Evolutionary conservation across 2,329 filamentous ascomycete species (phyloP).

Genomic region (Fusarium sublunatum): DNA sequence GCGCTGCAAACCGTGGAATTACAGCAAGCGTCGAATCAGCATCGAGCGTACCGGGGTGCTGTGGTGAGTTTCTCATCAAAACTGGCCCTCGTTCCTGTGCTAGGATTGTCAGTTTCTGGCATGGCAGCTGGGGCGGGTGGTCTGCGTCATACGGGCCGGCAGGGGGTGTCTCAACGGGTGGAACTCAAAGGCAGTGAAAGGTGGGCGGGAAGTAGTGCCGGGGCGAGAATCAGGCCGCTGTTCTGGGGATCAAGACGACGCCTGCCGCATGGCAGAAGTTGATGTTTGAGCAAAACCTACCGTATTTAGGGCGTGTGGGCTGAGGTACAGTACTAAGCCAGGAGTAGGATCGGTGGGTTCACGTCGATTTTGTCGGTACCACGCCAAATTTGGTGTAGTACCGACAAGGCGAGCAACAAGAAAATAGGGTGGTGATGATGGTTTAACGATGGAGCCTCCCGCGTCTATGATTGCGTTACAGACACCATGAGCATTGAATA

Average conservation of each 20-base stretch:
- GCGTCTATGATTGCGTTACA: slow-evolving; percentile 32
- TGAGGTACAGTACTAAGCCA: slow-evolving; percentile 7
- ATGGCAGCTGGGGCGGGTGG: slow-evolving; percentile 44
- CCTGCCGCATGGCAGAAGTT: slow-evolving; percentile 16
- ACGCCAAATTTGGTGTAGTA: slow-evolving; percentile 40
- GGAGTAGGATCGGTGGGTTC: slow-evolving; percentile 20
- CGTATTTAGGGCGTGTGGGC: slow-evolving; percentile 28
- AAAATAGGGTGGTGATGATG: slow-evolving; percentile 38
- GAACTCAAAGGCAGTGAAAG: slow-evolving; percentile 45
- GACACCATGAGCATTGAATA: slow-evolving; percentile 34
- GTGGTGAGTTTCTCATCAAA: slow-evolving; percentile 34
- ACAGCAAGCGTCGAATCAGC: slow-evolving; percentile 48
- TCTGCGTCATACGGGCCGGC: slow-evolving; percentile 50
- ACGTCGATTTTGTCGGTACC: slow-evolving; percentile 23
- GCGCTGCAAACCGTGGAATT: slow-evolving; percentile 51
- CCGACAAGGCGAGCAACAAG: slow-evolving; percentile 42
- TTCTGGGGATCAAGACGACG: slow-evolving; percentile 37
- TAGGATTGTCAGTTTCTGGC: slow-evolving; percentile 43
- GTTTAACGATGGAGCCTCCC: slow-evolving; percentile 32
- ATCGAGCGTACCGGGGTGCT: slow-evolving; percentile 21
- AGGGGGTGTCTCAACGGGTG: slow-evolving; percentile 52
- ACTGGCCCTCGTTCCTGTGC: slow-evolving; percentile 35
- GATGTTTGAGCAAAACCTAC: slow-evolving; percentile 21
- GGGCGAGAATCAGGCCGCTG: slow-evolving; percentile 38
- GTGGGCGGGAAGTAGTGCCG: slow-evolving; percentile 45